A percentile compares a stretch with the other conserved stretches of the same genome.
Evolutionary conservation across 75 land plant genomes (phyloP).

Genomic region (Pseudotsuga menziesii): DNA sequence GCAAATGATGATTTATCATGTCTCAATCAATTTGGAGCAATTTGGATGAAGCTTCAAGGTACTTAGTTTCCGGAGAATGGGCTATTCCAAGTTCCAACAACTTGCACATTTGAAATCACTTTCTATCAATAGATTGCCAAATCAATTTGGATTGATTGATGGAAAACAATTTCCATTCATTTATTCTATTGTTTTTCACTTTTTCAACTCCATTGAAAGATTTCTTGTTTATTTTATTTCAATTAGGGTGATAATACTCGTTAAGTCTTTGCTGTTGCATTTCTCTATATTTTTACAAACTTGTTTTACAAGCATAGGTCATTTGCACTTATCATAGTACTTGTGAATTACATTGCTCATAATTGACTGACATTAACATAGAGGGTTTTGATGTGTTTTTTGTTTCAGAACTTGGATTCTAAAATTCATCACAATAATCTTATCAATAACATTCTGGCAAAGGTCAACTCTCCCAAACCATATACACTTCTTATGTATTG

Average conservation of each 20-base stretch:
- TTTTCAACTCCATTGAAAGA: background rate
- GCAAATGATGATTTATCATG: too few relatives aligned
- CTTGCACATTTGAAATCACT: background rate
- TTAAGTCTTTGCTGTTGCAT: background rate
- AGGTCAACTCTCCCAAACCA: slow-evolving; percentile 37
- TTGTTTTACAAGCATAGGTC: background rate
- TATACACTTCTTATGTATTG: slow-evolving; percentile 5
- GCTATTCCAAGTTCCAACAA: background rate
- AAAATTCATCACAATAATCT: slow-evolving; percentile 99
- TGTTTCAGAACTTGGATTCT: slow-evolving; percentile 84
- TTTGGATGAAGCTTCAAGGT: too few relatives aligned
- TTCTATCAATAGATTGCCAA: background rate
- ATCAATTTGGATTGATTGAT: background rate
- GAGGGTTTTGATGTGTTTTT: slow-evolving; percentile 8
- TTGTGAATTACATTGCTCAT: background rate
- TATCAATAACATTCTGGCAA: slow-evolving; percentile 93
- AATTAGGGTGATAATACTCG: background rate
- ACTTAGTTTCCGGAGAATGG: background rate
- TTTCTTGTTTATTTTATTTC: background rate
- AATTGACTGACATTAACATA: background rate
- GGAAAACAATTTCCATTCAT: background rate
- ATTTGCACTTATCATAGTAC: background rate
- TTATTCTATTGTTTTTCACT: background rate
- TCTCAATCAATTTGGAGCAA: too few relatives aligned
- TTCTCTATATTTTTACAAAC: background rate